phyloP scores from a whole-genome alignment of 2,329 filamentous ascomycete species.

The Orbilia javanica region DNA sequence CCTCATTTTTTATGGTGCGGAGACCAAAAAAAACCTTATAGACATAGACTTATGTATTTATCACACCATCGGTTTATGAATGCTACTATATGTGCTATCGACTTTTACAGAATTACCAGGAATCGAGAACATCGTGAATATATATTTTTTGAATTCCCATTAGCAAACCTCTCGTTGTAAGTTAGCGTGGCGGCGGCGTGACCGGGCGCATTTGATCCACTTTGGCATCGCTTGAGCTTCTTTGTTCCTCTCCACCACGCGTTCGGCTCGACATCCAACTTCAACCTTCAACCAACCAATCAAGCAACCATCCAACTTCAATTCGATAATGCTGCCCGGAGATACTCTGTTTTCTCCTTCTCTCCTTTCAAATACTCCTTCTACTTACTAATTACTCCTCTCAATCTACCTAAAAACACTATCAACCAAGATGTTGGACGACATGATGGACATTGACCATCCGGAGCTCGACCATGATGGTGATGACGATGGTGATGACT shows the following conservation, averaged over 20 bases:
- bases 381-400: neutral
- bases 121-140: neutral
- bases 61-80: neutral
- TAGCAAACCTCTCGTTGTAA: neutral
- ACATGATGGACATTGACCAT: conserved; percentile 14
- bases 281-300: neutral
- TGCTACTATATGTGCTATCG: neutral
- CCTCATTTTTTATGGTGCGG: conserved; percentile 1
- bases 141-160: neutral
- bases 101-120: too few species aligned
- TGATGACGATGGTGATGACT: too few species aligned
- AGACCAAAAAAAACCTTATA: conserved; percentile 11
- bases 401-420: neutral
- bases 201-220: neutral
- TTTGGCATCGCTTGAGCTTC: conserved; percentile 2
- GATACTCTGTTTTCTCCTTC: too few species aligned
- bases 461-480: conserved; percentile 7
- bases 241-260: conserved; percentile 11
- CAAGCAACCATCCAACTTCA: neutral
- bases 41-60: conserved; percentile 30
- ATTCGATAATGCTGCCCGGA: neutral
- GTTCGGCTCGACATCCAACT: neutral
- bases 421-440: neutral
- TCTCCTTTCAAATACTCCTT: neutral
- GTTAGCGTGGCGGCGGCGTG: neutral